Conservation (phyloP, 108 stramenopile species). For the Cylindrotheca fusiformis region DNA sequence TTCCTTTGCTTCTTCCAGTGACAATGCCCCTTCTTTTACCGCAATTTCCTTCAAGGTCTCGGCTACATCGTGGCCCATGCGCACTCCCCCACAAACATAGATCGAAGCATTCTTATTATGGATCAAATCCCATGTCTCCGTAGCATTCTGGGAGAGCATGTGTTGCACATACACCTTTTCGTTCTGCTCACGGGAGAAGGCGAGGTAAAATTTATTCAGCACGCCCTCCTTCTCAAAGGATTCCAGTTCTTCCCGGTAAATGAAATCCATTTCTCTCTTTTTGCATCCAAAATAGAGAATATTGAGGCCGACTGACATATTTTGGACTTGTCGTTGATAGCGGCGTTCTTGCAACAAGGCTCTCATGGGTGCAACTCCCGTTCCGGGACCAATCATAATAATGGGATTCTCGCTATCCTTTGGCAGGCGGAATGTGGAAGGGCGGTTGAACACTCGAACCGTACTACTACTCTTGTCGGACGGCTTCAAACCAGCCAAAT, state of each 20-base stretch:
- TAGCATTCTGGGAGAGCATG: conserved; percentile 55
- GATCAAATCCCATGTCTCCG: conserved; percentile 72
- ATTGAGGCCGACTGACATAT: conserved; percentile 48
- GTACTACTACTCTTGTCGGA: conserved; percentile 18
- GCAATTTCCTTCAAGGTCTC: conserved; percentile 68
- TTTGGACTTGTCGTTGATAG: conserved; percentile 34
- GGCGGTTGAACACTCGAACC: conserved; percentile 81
- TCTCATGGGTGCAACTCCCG: conserved; percentile 97
- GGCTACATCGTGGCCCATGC: conserved; percentile 85
- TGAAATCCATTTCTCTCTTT: conserved; percentile 73
- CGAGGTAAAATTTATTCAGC: conserved; percentile 73
- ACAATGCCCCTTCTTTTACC: conserved; percentile 44
- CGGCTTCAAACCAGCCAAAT: conserved; percentile 49
- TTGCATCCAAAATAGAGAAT: conserved; percentile 98
- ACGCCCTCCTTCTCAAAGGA: conserved; percentile 55
- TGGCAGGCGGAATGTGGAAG: conserved; percentile 90
- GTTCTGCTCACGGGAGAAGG: conserved; percentile 83
- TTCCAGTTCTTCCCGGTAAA: conserved; percentile 91
- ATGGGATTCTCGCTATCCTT: conserved; percentile 65
- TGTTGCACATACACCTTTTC: conserved; percentile 97
- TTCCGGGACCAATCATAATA: conserved; percentile 97
- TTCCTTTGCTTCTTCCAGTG: conserved; percentile 57
- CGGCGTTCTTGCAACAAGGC: conserved; percentile 89
- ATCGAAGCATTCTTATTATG: conserved; percentile 58
- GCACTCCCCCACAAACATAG: conserved; percentile 89